Base-by-base conservation (phyloP, 306 rosid species). In the Alnus rubra region DNA sequence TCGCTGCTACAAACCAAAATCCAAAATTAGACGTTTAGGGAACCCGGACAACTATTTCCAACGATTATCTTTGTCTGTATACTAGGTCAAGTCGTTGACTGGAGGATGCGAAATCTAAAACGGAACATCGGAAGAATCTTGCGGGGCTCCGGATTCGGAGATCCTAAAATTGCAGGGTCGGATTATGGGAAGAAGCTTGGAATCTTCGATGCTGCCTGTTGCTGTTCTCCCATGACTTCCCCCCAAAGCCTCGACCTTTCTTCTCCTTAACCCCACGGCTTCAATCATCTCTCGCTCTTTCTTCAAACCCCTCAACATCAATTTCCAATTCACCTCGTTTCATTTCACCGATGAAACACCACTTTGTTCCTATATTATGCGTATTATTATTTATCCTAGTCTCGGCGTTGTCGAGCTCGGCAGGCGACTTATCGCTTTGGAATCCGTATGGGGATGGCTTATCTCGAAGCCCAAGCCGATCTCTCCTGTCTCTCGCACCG, bases 401-500 rank as follows among this genome's bases (percentile, higher is more conserved):
- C 14, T 39, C 76, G 30, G 2, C 47, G 2, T 50, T 74, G 60
- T 48, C 49, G 65, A 49, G 81, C 73, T 67, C 37, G 7, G 4
- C 19, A 13, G 74, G 56, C 11, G 81, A 76, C 15, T 54, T 82
- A 23, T 76, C 76, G 67, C 76, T 47, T 35, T 62, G 63, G 69
- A 56, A 71, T 18, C 53, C 67, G 3, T 68, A 49, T 45, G 67
- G 69, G 3, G 47, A 9, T 6, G 86, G 30, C 28, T 42, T 83
- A 7, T 12, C 76, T 79, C 86, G 76, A 68, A 75, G 67, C 30
- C 56, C 88, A 16, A 19, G 84, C 51, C 86, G 97, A 76, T 84
- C 90, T 65, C 87, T 91, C 48, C 76, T 89, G 44, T 85, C 96
- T 15, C 30, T 83, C 65, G 64, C 91, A 39, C 76, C 80, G 95